These are phyloP conservation scores for Austroboletus eburneus DNA, from an alignment of 768 basidiomycete genomes.

Conservation along the genomic window DNA sequence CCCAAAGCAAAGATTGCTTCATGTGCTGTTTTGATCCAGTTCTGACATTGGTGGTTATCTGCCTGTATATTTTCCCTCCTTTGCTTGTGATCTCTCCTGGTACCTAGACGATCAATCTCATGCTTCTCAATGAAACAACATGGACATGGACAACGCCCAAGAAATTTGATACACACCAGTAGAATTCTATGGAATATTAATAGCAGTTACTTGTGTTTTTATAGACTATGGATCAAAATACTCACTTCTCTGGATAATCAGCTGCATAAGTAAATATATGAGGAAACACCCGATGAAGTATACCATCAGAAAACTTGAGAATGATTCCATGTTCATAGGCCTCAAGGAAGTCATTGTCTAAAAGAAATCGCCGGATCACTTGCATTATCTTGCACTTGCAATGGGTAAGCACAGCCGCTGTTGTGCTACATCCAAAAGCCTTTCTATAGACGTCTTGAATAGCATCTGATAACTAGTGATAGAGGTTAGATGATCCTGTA, in stretches of 20 bases:
- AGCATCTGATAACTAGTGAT: too few relatives aligned
- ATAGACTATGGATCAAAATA: background rate
- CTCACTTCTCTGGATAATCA: slow-evolving; percentile 34
- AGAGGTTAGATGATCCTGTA: too few relatives aligned
- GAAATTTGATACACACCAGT: slow-evolving; percentile 17
- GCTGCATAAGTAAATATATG: slow-evolving; percentile 25
- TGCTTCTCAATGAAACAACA: slow-evolving; percentile 4
- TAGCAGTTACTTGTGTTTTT: too few relatives aligned
- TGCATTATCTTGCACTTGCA: slow-evolving; percentile 24
- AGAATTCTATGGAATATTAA: slow-evolving; percentile 16
- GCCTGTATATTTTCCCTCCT: background rate
- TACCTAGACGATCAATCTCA: background rate
- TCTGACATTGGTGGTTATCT: background rate
- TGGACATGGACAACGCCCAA: slow-evolving; percentile 19
- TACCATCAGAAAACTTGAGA: slow-evolving; percentile 16
- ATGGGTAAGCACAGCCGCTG: slow-evolving; percentile 7
- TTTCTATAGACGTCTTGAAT: background rate
- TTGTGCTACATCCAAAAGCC: background rate
- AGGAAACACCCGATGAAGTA: slow-evolving; percentile 11
- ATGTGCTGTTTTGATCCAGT: background rate
- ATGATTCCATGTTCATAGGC: slow-evolving; percentile 23
- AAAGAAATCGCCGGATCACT: slow-evolving; percentile 15
- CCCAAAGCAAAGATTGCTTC: background rate
- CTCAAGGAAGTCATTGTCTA: slow-evolving; percentile 22
- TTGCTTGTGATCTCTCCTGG: background rate